phyloP scores from a whole-genome alignment of 2,329 filamentous ascomycete species.

The Nigrospora oryzae region DNA sequence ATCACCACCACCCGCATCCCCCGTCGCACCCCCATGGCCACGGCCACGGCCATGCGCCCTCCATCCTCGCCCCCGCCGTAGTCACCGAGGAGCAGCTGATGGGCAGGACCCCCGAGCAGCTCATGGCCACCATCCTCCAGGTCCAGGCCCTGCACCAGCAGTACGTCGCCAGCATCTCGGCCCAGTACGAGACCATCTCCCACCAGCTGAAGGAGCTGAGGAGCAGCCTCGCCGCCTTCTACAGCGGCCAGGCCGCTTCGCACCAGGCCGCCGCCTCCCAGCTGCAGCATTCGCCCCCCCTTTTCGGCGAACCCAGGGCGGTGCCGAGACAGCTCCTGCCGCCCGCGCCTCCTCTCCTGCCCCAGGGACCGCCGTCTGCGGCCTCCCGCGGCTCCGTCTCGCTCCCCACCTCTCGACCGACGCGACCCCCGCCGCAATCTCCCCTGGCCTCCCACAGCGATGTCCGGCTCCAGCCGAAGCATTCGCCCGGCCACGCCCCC shows the following conservation, averaged over 20 bases:
- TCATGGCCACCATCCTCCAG: constrained; percentile 24
- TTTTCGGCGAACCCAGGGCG: neutral
- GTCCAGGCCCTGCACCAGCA: constrained; percentile 24
- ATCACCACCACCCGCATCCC: neutral
- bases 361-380: constrained; percentile 11
- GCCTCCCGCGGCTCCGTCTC: constrained; percentile 10
- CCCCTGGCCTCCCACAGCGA: constrained; percentile 13
- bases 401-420: constrained; percentile 14
- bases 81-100: constrained; percentile 22
- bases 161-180: constrained; percentile 21
- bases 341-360: constrained; percentile 9
- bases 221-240: constrained; percentile 15
- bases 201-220: constrained; percentile 24
- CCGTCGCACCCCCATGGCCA: neutral
- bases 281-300: constrained; percentile 1
- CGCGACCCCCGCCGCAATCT: constrained; percentile 17
- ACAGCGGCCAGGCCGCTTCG: constrained; percentile 15
- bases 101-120: constrained; percentile 22
- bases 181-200: constrained; percentile 22
- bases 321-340: neutral
- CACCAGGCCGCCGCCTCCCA: constrained; percentile 18
- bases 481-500: constrained; percentile 5
- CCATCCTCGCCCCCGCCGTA: constrained; percentile 12
- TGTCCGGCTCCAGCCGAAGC: constrained; percentile 12
- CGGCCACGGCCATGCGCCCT: constrained; percentile 7